phyloP scores from a whole-genome alignment of 495 filamentous ascomycete genomes.

The Penicillium coffeae region DNA sequence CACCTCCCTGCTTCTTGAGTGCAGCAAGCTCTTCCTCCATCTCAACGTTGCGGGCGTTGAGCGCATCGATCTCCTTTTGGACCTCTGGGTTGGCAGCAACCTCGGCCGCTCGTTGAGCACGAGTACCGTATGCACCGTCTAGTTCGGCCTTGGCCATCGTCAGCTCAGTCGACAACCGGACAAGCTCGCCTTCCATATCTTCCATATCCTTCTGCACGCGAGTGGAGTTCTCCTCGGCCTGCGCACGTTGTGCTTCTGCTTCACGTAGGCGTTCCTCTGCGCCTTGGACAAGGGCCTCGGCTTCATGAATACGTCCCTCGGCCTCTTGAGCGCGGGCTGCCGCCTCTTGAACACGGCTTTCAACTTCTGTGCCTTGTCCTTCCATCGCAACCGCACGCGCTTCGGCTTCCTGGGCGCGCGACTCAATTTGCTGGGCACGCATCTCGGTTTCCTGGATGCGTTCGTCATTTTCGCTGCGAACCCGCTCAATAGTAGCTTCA shows the following conservation, averaged over 20 bases:
- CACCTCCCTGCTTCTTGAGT: constrained; percentile 43
- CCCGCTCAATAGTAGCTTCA: constrained; percentile 36
- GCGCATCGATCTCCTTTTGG: constrained; percentile 59
- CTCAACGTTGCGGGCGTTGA: constrained; percentile 57
- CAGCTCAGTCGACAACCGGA: constrained; percentile 83
- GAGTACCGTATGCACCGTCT: constrained; percentile 83
- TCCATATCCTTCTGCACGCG: constrained; percentile 63
- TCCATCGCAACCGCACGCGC: neutral
- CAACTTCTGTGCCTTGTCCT: constrained; percentile 6
- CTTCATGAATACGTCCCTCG: constrained; percentile 1
- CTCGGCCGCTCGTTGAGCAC: constrained; percentile 73
- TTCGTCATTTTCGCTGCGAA: constrained; percentile 3
- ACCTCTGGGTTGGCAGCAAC: constrained; percentile 64
- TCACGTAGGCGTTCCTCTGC: constrained; percentile 9
- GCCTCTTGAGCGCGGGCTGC: neutral
- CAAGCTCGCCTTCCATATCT: constrained; percentile 73
- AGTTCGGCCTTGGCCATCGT: constrained; percentile 92
- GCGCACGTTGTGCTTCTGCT: constrained; percentile 15
- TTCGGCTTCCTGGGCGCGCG: constrained; percentile 1
- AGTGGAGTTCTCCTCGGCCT: constrained; percentile 44
- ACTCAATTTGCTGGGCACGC: neutral
- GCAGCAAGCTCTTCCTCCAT: constrained; percentile 56
- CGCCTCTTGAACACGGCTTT: neutral
- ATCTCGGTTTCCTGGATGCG: neutral
- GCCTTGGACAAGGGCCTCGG: neutral